Percentiles rank a stretch among this genome's conserved stretches.
phyloP scores from a whole-genome alignment of 2,329 filamentous ascomycete species.

The Paraphoma sp. region DNA sequence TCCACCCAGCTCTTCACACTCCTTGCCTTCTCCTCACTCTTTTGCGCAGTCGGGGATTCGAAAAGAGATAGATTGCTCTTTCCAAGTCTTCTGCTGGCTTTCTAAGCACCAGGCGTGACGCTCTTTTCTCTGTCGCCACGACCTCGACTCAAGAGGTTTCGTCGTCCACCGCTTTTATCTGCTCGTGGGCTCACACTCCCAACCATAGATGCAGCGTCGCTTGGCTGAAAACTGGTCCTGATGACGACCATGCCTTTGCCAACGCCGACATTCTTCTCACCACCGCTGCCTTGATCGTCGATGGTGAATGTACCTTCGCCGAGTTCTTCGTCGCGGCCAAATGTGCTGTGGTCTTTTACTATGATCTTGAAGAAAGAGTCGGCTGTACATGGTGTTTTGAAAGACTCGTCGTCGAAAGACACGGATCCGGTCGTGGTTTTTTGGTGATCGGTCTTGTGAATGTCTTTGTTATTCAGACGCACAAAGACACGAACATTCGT shows the following conservation, averaged over 20 bases:
- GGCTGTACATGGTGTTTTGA: slow-evolving; percentile 77
- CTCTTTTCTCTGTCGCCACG: slow-evolving; percentile 11
- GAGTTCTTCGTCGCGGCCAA: slow-evolving; percentile 81
- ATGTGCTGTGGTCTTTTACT: slow-evolving; percentile 83
- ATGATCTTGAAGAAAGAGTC: slow-evolving; percentile 87
- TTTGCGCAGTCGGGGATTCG: neutral
- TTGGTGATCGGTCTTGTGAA: slow-evolving; percentile 92
- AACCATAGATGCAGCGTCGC: slow-evolving; percentile 45
- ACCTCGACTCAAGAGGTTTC: slow-evolving; percentile 52
- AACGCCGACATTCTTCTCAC: slow-evolving; percentile 76
- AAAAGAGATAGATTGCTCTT: neutral
- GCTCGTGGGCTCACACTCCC: slow-evolving; percentile 42
- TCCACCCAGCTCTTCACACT: neutral
- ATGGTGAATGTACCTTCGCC: slow-evolving; percentile 91
- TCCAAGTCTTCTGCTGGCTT: neutral
- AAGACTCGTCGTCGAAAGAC: slow-evolving; percentile 71
- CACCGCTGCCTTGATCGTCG: slow-evolving; percentile 73
- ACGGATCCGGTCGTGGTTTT: slow-evolving; percentile 69
- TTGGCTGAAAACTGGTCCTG: slow-evolving; percentile 72
- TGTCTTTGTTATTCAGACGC: slow-evolving; percentile 71
- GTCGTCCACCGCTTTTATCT: slow-evolving; percentile 30
- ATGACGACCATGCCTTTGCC: slow-evolving; percentile 76
- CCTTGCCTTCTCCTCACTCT: neutral
- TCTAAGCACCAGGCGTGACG: slow-evolving; percentile 27
- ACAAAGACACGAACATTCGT: slow-evolving; percentile 81